These are phyloP conservation scores for Secale cereale DNA, from an alignment of 176 grass and related monocot genomes.

Conservation along the genomic window DNA sequence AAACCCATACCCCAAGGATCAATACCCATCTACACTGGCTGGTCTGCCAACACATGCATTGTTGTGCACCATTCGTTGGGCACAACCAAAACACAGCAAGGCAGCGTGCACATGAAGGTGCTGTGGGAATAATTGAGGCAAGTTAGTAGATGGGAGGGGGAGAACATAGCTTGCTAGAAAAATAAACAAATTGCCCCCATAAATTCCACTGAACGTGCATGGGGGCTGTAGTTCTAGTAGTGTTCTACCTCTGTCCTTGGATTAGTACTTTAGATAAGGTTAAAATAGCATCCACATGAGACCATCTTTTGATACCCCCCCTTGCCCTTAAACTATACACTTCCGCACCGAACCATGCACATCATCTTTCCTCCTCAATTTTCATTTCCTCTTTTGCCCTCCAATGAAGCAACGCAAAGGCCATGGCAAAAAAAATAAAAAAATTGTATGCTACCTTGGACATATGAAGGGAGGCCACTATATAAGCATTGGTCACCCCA, in stretches of 20 bases:
- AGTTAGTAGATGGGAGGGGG: neutral
- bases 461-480: constrained; percentile 37
- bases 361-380: neutral
- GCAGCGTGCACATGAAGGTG: constrained; percentile 40
- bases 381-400: constrained; percentile 31
- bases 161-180: neutral
- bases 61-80: constrained; percentile 18
- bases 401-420: constrained; percentile 29
- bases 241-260: constrained; percentile 36
- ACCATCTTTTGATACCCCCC: constrained; percentile 45
- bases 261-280: constrained; percentile 46
- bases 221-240: constrained; percentile 12
- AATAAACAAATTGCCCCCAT: neutral
- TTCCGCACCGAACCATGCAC: constrained; percentile 30
- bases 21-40: neutral
- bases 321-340: constrained; percentile 23
- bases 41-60: constrained; percentile 36
- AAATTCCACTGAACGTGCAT: constrained; percentile 38
- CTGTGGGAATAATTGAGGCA: constrained; percentile 35
- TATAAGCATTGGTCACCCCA: constrained; percentile 37
- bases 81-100: constrained; percentile 44
- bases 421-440: neutral
- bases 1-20: neutral
- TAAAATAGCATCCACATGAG: constrained; percentile 28
- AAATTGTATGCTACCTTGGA: constrained; percentile 16